Percentiles rank a stretch among this genome's conserved stretches.
These are phyloP conservation scores for Paraphoma chrysanthemicola DNA, from an alignment of 2,329 filamentous ascomycete species.

Conservation along the genomic window DNA sequence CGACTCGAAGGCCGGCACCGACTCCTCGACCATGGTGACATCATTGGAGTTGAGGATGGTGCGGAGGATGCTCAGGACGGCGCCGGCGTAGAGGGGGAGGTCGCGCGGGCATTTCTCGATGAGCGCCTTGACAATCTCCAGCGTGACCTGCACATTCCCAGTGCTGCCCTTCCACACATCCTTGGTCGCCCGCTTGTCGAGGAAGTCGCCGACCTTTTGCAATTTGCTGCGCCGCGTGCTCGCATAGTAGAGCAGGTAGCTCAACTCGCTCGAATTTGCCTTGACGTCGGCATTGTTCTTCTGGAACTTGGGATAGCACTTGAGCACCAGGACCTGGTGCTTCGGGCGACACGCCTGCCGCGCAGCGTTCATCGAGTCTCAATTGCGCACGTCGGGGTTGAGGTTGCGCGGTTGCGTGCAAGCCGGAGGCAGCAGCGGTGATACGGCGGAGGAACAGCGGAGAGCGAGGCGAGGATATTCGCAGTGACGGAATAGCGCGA, in stretches of 20 bases:
- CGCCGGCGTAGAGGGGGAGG: constrained; percentile 84
- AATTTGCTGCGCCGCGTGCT: constrained; percentile 94
- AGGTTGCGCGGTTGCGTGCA: not conserved
- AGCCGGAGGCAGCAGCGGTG: not conserved
- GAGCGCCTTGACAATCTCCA: constrained; percentile 88
- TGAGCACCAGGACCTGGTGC: constrained; percentile 94
- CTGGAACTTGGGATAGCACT: constrained; percentile 92
- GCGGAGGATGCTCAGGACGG: constrained; percentile 83
- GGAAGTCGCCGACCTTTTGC: constrained; percentile 91
- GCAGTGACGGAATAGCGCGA: constrained; percentile 5
- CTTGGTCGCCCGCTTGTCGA: constrained; percentile 90
- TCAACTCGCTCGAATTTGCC: constrained; percentile 95
- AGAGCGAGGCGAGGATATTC: constrained; percentile 1
- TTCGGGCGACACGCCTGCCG: constrained; percentile 79
- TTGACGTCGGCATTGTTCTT: constrained; percentile 89
- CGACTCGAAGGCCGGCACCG: constrained; percentile 81
- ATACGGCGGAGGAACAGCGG: not conserved
- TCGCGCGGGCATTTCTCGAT: constrained; percentile 94
- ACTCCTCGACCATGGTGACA: constrained; percentile 91
- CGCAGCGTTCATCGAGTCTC: constrained; percentile 60
- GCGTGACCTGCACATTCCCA: constrained; percentile 92
- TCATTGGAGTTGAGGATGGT: constrained; percentile 85
- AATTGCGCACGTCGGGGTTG: not conserved
- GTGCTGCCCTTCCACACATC: constrained; percentile 90
- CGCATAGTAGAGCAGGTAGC: constrained; percentile 95